phyloP scores from a whole-genome alignment of 1,284 basidiomycete species.

The Omphalotus olearius region DNA sequence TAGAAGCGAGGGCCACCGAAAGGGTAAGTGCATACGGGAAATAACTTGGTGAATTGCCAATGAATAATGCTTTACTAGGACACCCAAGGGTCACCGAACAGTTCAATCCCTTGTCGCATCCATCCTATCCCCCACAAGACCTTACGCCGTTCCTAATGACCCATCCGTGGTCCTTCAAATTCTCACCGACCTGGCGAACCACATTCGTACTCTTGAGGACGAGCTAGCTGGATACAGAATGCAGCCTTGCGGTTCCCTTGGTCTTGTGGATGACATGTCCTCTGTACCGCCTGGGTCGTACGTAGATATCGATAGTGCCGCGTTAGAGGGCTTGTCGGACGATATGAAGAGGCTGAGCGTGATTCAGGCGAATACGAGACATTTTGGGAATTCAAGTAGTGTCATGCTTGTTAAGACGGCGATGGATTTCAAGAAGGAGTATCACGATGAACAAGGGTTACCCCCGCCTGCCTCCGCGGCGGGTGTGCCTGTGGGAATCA shows the following conservation, averaged over 20 bases:
- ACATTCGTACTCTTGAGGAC: slow-evolving; percentile 1
- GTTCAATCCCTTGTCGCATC: slow-evolving; percentile 1
- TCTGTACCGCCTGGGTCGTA: slow-evolving; percentile 6
- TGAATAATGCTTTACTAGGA: background rate
- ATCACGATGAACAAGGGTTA: no score
- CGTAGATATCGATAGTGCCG: slow-evolving; percentile 1
- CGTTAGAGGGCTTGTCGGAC: slow-evolving; percentile 5
- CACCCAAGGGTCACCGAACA: slow-evolving; percentile 1
- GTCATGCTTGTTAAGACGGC: slow-evolving; percentile 9
- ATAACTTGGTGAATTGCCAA: background rate
- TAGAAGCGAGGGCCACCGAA: slow-evolving; percentile 13
- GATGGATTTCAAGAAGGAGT: slow-evolving; percentile 6
- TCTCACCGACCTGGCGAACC: slow-evolving; percentile 5
- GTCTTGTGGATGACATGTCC: background rate
- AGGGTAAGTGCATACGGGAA: background rate
- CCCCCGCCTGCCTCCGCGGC: background rate
- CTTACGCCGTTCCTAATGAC: slow-evolving; percentile 8
- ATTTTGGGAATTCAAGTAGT: slow-evolving; percentile 7
- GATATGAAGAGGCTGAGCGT: background rate
- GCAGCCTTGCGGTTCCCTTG: background rate
- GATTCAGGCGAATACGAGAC: background rate
- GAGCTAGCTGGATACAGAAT: background rate
- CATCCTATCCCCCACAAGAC: slow-evolving; percentile 1
- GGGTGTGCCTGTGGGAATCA: background rate
- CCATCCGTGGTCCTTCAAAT: background rate